Evolutionary conservation across 208 protist species (phyloP).

Genomic region (Acanthamoeba royreba): DNA sequence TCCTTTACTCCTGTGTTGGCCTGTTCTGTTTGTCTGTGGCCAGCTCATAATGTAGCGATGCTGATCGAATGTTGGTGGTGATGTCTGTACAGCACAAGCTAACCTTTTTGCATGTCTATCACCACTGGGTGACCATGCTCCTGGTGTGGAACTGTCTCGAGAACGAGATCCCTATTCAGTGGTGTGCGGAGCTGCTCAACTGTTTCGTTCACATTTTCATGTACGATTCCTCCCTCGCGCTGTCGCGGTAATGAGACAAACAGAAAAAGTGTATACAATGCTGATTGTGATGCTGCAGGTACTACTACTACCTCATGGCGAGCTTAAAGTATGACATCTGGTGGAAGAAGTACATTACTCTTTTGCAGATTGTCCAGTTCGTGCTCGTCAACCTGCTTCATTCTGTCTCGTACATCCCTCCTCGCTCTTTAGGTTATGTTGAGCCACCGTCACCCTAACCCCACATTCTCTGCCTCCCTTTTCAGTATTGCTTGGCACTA

Average conservation of each 20-base stretch:
- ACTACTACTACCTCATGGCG: slow-evolving; percentile 49
- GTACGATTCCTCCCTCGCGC: background rate
- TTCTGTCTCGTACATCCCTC: background rate
- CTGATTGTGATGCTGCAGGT: background rate
- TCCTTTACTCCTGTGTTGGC: too few species aligned
- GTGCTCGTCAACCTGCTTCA: slow-evolving; percentile 12
- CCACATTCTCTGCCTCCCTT: background rate
- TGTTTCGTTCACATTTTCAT: slow-evolving; percentile 52
- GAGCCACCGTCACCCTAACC: background rate
- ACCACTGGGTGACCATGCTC: slow-evolving; percentile 51
- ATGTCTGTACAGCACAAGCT: slow-evolving; percentile 3
- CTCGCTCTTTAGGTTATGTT: background rate
- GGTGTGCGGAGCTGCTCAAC: slow-evolving; percentile 27
- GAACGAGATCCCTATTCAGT: slow-evolving; percentile 31
- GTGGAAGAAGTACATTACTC: slow-evolving; percentile 59
- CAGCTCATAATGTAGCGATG: too few species aligned
- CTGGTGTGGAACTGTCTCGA: slow-evolving; percentile 39
- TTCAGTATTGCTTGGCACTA: slow-evolving; percentile 34
- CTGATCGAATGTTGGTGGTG: background rate
- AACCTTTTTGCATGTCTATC: slow-evolving; percentile 63
- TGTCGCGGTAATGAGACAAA: too few species aligned
- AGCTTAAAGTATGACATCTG: slow-evolving; percentile 25
- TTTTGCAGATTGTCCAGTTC: slow-evolving; percentile 41
- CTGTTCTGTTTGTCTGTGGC: too few species aligned
- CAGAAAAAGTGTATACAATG: background rate